These are phyloP conservation scores for Endogone sp. DNA, from an alignment of 192 early-diverging fungal species.

Conservation along the genomic window DNA sequence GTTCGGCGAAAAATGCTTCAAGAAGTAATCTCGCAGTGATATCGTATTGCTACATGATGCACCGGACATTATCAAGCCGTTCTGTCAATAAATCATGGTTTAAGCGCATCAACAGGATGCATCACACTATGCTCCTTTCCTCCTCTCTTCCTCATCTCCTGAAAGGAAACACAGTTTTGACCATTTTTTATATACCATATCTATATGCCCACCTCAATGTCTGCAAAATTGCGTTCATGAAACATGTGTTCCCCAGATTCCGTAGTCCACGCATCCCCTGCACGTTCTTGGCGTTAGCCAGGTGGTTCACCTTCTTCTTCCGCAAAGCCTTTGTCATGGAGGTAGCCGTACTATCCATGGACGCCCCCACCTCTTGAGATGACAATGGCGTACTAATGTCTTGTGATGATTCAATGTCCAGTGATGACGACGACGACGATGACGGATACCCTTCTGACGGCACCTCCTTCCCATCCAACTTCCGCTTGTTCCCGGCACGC, in stretches of 20 bases:
- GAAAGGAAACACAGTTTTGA: too few relatives aligned
- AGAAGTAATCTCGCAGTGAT: background rate
- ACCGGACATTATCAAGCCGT: too few relatives aligned
- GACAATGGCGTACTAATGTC: background rate
- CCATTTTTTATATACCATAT: too few relatives aligned
- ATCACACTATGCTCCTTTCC: too few relatives aligned
- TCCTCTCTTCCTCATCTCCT: too few relatives aligned
- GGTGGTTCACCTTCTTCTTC: background rate
- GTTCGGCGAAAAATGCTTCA: background rate
- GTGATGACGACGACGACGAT: background rate
- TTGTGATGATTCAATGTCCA: background rate
- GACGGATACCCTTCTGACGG: background rate
- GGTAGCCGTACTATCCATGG: background rate
- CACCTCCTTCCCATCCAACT: background rate
- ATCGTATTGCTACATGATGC: background rate
- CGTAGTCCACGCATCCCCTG: constrained; percentile 46
- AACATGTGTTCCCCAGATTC: constrained; percentile 85
- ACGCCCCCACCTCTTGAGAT: background rate
- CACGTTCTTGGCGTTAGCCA: background rate
- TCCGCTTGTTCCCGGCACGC: too few relatives aligned
- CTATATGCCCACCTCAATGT: constrained; percentile 61
- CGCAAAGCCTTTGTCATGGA: background rate
- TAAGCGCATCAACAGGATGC: too few relatives aligned
- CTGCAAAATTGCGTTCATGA: constrained; percentile 83
- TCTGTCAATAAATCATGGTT: too few relatives aligned